Percentiles rank a stretch among this genome's conserved stretches.
Conservation (phyloP, 345 rosid genomes). For the Raphanus sativus region DNA sequence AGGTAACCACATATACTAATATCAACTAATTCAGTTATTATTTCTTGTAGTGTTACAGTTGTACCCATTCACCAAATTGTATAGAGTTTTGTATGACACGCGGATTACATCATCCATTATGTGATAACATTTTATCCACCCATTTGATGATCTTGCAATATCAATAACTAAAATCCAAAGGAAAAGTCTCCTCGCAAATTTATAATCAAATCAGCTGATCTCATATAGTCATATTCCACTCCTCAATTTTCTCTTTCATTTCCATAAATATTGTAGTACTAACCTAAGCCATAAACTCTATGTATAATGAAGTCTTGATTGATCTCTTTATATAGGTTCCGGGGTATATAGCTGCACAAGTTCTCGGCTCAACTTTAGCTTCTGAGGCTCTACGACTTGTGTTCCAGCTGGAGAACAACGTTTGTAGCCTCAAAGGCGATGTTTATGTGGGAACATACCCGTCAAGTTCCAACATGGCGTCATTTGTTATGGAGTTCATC, state of each 20-base stretch:
- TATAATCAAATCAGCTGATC: background rate
- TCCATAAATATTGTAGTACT: background rate
- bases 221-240: background rate
- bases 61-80: background rate
- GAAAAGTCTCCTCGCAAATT: background rate
- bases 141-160: background rate
- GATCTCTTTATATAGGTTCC: constrained; percentile 15
- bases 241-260: background rate
- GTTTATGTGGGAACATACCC: constrained; percentile 28
- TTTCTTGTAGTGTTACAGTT: background rate
- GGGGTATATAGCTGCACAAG: constrained; percentile 23
- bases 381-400: constrained; percentile 24
- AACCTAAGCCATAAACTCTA: background rate
- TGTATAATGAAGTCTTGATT: background rate
- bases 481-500: constrained; percentile 28
- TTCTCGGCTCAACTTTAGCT: constrained; percentile 22
- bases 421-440: constrained; percentile 34
- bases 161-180: background rate
- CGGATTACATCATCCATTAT: background rate
- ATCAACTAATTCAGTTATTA: background rate
- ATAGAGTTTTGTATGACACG: background rate
- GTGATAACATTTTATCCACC: background rate
- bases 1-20: background rate
- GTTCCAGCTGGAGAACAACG: constrained; percentile 8
- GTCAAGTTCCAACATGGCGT: background rate